Evolutionary conservation across 306 rosid species (phyloP).

Genomic region (Cucurbita argyrosperma): DNA sequence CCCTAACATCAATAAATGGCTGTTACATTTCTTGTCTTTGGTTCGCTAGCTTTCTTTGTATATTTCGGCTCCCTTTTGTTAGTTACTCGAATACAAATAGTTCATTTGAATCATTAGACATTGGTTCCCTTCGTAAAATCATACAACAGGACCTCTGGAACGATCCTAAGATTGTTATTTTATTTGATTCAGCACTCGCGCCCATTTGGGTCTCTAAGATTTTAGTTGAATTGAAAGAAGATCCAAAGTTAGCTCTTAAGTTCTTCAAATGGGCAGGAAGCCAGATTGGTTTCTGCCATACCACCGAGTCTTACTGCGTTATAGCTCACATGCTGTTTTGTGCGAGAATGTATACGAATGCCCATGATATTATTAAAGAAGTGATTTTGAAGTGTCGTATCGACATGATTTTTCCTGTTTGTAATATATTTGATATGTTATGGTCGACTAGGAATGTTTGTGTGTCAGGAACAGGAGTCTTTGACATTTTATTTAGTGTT

Average conservation of each 20-base stretch:
- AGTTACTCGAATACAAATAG: constrained; percentile 19
- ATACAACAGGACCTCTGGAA: constrained; percentile 29
- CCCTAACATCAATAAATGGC: constrained; percentile 10
- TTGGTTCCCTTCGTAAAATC: constrained; percentile 30
- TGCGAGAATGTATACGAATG: constrained; percentile 46
- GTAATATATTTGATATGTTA: constrained; percentile 50
- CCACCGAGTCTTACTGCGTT: constrained; percentile 55
- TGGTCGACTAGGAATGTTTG: constrained; percentile 63
- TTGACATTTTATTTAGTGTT: constrained; percentile 79
- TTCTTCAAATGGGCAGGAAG: constrained; percentile 50
- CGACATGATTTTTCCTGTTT: constrained; percentile 27
- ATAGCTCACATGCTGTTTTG: constrained; percentile 56
- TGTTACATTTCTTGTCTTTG: constrained; percentile 33
- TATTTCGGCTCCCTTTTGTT: constrained; percentile 54
- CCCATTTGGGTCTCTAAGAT: constrained; percentile 53
- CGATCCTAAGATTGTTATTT: constrained; percentile 21
- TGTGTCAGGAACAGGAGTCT: constrained; percentile 47
- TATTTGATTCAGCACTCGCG: constrained; percentile 43
- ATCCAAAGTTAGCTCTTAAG: constrained; percentile 49
- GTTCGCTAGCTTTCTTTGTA: constrained; percentile 37
- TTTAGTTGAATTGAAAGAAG: constrained; percentile 45
- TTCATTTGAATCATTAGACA: constrained; percentile 16
- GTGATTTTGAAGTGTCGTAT: constrained; percentile 31
- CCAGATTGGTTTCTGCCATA: constrained; percentile 37
- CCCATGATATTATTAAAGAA: constrained; percentile 40